A percentile compares a stretch with the other conserved stretches of the same genome.
These are phyloP conservation scores for Prunus salicina DNA, from an alignment of 306 rosid species.

Conservation along the genomic window DNA sequence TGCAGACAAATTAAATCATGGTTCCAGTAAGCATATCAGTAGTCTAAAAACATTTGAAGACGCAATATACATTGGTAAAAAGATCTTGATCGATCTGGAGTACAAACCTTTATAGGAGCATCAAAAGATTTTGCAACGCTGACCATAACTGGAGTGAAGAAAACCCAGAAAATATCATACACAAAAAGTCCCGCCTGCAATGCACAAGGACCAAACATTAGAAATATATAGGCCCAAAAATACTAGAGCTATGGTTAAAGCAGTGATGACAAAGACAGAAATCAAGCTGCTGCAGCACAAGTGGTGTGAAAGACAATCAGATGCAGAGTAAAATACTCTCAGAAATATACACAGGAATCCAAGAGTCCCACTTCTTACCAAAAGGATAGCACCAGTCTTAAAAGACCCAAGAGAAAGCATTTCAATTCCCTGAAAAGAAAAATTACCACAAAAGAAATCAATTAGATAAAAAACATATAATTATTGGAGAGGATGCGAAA, in stretches of 20 bases:
- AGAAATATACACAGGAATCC: not conserved
- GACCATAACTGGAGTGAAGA: conserved; percentile 99
- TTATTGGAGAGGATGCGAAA: not conserved
- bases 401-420: conserved; percentile 99
- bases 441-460: not conserved
- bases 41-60: not conserved
- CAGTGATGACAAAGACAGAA: not conserved
- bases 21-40: conserved; percentile 17
- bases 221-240: too few species aligned
- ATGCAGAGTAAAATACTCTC: not conserved
- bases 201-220: conserved; percentile 1
- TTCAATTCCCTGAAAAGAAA: conserved; percentile 83
- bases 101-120: conserved; percentile 94
- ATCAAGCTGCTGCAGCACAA: conserved; percentile 1
- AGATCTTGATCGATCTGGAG: conserved; percentile 12
- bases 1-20: conserved; percentile 33
- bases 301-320: not conserved
- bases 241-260: not conserved
- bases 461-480: not conserved
- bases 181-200: conserved; percentile 93
- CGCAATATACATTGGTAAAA: not conserved
- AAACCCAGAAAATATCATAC: conserved; percentile 99
- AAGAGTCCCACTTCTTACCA: conserved; percentile 52
- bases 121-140: conserved; percentile 99
- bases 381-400: conserved; percentile 95